Evolutionary conservation across 73 alveolate genomes (phyloP), one percentile per base, ranked within the genome.

Genomic region (Tetrahymena borealis): DNA sequence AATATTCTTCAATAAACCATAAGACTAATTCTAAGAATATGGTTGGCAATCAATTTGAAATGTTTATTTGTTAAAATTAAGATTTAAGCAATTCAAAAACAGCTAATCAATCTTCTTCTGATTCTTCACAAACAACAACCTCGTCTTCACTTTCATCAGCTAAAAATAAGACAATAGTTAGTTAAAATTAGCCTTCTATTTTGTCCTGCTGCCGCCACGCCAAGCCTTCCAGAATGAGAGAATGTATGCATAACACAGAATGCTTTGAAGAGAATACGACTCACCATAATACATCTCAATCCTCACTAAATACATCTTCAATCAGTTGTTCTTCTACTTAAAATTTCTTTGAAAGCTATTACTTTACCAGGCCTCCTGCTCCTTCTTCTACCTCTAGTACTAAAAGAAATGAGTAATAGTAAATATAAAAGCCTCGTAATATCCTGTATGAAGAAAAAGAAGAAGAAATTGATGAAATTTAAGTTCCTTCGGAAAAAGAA

Each of bases 171-270:
- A 35, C 28, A 18, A 60, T 24, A 35, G n/a, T 24, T 13, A 32
- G 28, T 20, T 35, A 60, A 24, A 60, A 60, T 28, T 28, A 60
- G 85, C 6, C 13, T 35, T n/a, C 85, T 60, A 18, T 60, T 13
- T 60, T 60, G 85, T 60, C 85, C 85, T 60, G 85, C 85, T 60
- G 85, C 85, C 85, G 85, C 85, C 85, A 60, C 85, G 28, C 85
- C 85, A 60, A 60, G 5, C n/a, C n/a, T 35, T 60, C 85, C 85
- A 60, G 13, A 60, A 24, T n/a, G 28, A 60, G 35, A 60, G 11
- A 60, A 35, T 60, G 35, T 60, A 24, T n/a, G 13, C 35, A 18
- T 7, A 60, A 60, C 35, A 60, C 85, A 24, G 85, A 60, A 9
- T 60, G 85, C 38, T 60, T 60, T 60, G 85, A 60, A 60, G 85